phyloP scores from a whole-genome alignment of 1,284 basidiomycete genomes.

The Anthracocystis setariae region DNA sequence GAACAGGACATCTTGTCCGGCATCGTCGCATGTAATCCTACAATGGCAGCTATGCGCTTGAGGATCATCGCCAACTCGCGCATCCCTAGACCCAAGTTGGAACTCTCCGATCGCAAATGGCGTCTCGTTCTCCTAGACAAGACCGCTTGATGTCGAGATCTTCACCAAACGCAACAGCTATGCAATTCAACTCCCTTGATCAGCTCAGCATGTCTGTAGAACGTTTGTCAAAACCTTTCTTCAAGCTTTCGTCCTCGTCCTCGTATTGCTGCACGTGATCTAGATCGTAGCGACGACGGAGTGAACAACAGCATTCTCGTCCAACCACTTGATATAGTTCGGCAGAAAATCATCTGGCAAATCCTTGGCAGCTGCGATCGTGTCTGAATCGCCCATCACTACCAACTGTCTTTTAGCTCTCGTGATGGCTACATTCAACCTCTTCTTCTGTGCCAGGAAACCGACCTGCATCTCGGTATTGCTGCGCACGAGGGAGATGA shows the following conservation, averaged over 20 bases:
- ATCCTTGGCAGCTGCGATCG: conserved; percentile 36
- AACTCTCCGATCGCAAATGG: conserved; percentile 34
- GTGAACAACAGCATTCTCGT: conserved; percentile 82
- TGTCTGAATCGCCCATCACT: conserved; percentile 62
- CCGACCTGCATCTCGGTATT: conserved; percentile 59
- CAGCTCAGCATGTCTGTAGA: background rate
- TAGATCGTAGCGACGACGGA: conserved; percentile 33
- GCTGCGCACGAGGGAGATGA: conserved; percentile 59
- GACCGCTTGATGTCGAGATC: background rate
- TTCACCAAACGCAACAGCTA: background rate
- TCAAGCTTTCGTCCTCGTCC: too few relatives aligned
- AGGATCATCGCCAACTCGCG: conserved; percentile 25
- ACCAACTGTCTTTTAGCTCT: conserved; percentile 62
- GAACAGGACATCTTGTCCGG: conserved; percentile 37
- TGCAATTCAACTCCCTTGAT: background rate
- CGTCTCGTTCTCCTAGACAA: conserved; percentile 25
- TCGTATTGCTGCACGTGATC: background rate
- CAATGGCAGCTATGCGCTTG: conserved; percentile 24
- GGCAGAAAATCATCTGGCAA: conserved; percentile 40
- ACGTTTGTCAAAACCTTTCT: too few relatives aligned
- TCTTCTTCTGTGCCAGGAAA: conserved; percentile 59
- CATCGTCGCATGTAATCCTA: conserved; percentile 15
- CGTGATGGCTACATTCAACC: conserved; percentile 66
- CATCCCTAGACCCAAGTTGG: conserved; percentile 23
- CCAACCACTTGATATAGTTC: conserved; percentile 89